phyloP scores from a whole-genome alignment of 2,329 filamentous ascomycete genomes.

The Acrocalymma vagum region DNA sequence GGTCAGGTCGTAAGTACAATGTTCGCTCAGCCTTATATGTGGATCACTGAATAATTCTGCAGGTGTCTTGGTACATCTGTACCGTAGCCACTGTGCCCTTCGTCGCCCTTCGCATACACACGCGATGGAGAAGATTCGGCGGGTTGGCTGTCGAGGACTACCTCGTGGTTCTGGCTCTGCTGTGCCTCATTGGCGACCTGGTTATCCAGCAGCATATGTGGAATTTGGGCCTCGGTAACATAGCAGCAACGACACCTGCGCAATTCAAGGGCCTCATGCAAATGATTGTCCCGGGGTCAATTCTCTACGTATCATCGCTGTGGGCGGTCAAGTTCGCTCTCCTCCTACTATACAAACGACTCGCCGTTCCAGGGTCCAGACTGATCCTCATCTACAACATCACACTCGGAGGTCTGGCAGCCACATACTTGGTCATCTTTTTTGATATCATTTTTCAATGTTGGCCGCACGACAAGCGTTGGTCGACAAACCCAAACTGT shows the following conservation, averaged over 20 bases:
- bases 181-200: slow-evolving; percentile 42
- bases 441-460: slow-evolving; percentile 53
- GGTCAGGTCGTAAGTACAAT: slow-evolving; percentile 35
- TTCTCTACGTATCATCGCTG: slow-evolving; percentile 51
- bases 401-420: slow-evolving; percentile 38
- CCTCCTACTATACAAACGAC: slow-evolving; percentile 53
- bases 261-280: slow-evolving; percentile 33
- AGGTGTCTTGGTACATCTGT: slow-evolving; percentile 48
- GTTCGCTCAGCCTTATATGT: slow-evolving; percentile 20
- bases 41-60: slow-evolving; percentile 7
- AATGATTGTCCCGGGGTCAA: slow-evolving; percentile 53
- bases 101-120: slow-evolving; percentile 34
- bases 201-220: slow-evolving; percentile 46
- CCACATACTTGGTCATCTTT: slow-evolving; percentile 45
- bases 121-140: slow-evolving; percentile 37
- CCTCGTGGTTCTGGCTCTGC: slow-evolving; percentile 37
- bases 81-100: slow-evolving; percentile 38
- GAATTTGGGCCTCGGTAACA: slow-evolving; percentile 37
- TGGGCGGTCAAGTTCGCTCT: slow-evolving; percentile 54
- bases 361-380: slow-evolving; percentile 46
- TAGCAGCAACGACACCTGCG: slow-evolving; percentile 19
- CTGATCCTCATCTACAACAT: slow-evolving; percentile 50
- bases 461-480: slow-evolving; percentile 42
- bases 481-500: slow-evolving; percentile 28
- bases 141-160: slow-evolving; percentile 39